Evolutionary conservation across 345 rosid genomes (phyloP), one percentile per base, ranked within the genome.

Genomic region (Moringa oleifera): DNA sequence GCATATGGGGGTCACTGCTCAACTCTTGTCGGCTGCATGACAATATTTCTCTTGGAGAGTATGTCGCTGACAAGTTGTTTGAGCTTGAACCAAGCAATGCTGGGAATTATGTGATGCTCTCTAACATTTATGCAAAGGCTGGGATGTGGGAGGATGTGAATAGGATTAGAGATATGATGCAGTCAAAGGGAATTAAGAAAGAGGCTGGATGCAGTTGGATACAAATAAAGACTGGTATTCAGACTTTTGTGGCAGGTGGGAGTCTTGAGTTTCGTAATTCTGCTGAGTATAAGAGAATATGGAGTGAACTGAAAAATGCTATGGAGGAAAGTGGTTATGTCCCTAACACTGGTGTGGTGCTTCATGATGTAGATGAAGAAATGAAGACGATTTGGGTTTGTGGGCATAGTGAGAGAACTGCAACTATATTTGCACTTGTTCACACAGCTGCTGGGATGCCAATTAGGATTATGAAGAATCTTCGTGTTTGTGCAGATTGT

Each of bases 201-300:
- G 79, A 83, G 62, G 84, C 85, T 28, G 88, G 88, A 50, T 83
- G 84, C 70, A 83, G 91, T 68, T 85, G 88, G 91, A 73, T 82
- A 31, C 84, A 75, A 53, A 33, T 81, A 25, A 83, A 68, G 60
- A 70, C 69, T 58, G 72, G 66, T 73, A 63, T 85, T 46, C 84
- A 75, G 15, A 63, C 68, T 67, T 78, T 83, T 49, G 71, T 83
- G 19, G 84, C 86, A 2, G 85, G 88, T 2, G 84, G 81, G 60
- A 73, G 63, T 57, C 10, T 79, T 47, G 37, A 79, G 70, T 72
- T 74, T 73, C 70, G 76, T 69, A 75, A 62, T 67, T 80, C 63
- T 19, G 54, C 72, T 23, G 79, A 81, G 73, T 73, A 75, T 45
- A 28, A 69, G 75, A 57, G 70, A 75, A 60, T 75, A 47, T 67